Conservation (phyloP, 208 protist species). For the Strigomonas culicis region DNA sequence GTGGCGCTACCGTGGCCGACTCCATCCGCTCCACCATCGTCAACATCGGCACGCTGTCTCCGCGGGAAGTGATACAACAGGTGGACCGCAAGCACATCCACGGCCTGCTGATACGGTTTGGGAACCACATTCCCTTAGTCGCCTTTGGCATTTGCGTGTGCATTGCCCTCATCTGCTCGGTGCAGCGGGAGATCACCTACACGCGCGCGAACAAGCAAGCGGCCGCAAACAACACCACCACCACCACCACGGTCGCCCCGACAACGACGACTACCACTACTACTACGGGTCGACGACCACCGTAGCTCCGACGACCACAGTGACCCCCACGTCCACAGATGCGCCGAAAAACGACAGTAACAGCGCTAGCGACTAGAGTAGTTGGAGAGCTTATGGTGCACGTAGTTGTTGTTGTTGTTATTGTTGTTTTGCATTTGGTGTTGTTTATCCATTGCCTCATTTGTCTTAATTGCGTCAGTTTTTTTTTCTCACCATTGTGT, state of each 20-base stretch:
- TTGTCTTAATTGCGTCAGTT: too few species aligned
- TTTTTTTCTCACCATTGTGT: too few species aligned
- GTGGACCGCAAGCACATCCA: constrained; percentile 1
- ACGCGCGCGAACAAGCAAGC: background rate
- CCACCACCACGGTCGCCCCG: background rate
- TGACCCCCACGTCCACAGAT: background rate
- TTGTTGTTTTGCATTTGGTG: too few species aligned
- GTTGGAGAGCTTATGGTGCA: too few species aligned
- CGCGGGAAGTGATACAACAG: background rate
- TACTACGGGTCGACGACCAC: background rate
- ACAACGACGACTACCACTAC: background rate
- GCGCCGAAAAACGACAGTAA: background rate
- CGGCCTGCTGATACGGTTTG: constrained; percentile 2
- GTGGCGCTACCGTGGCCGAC: background rate
- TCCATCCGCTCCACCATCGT: background rate
- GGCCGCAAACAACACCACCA: background rate
- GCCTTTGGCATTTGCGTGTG: background rate
- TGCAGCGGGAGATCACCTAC: constrained; percentile 4
- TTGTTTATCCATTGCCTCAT: too few species aligned
- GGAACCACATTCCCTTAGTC: constrained; percentile 1
- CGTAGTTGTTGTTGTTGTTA: too few species aligned
- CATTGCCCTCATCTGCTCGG: constrained; percentile 4
- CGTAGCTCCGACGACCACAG: background rate
- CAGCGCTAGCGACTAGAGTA: too few species aligned
- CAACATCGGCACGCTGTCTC: background rate